Conservation (phyloP, 257 asterid species). For the Osmanthus fragrans region DNA sequence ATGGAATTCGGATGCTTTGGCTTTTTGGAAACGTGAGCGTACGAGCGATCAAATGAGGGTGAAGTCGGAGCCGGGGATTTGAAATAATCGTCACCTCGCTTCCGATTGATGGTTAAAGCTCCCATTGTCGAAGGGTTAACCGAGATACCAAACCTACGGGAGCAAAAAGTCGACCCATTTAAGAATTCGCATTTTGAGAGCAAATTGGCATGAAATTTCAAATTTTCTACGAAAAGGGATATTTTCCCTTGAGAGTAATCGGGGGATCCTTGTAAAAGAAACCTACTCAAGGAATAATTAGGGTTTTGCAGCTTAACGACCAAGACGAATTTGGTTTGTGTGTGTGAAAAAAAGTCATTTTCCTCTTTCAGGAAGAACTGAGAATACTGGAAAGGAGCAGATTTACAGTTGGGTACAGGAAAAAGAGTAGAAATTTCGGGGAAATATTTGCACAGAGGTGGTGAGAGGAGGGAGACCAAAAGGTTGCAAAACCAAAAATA, state of each 20-base stretch:
- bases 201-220: neutral
- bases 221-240: conserved; percentile 9
- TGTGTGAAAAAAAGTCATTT: neutral
- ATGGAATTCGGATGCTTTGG: conserved; percentile 28
- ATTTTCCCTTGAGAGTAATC: neutral
- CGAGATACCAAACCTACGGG: conserved; percentile 18
- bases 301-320: conserved; percentile 5
- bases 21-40: conserved; percentile 48
- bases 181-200: neutral
- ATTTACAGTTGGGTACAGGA: neutral
- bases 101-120: conserved; percentile 52
- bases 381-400: neutral
- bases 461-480: neutral
- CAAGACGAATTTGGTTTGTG: neutral
- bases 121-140: conserved; percentile 45
- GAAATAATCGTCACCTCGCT: conserved; percentile 50
- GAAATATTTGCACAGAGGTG: neutral
- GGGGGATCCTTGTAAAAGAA: neutral
- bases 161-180: conserved; percentile 25
- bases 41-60: conserved; percentile 20
- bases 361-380: neutral
- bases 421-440: neutral
- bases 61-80: conserved; percentile 26
- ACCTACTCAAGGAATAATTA: neutral
- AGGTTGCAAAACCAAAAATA: neutral